Conservation (phyloP, 164 flowering plant genomes). For the Amborella trichopoda region DNA sequence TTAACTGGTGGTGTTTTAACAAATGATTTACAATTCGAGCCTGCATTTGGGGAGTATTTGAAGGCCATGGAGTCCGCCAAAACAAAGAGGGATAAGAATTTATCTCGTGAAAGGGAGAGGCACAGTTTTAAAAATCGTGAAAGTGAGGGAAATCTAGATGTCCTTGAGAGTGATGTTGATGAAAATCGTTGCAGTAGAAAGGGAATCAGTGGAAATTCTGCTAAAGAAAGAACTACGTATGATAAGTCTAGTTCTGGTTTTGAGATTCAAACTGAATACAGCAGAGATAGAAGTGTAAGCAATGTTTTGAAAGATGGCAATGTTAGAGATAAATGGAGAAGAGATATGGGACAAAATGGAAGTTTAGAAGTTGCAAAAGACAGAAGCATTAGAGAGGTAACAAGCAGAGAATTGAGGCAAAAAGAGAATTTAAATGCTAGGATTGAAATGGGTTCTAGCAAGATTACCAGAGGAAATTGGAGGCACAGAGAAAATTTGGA, state of each 20-base stretch:
- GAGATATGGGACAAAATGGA: too few species aligned
- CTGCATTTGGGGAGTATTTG: conserved; percentile 71
- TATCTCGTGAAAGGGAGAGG: not conserved
- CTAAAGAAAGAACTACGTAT: not conserved
- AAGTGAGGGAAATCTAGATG: not conserved
- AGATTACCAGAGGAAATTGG: too few species aligned
- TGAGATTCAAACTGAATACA: not conserved
- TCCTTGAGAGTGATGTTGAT: not conserved
- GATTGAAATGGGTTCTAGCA: too few species aligned
- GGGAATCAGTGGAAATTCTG: not conserved
- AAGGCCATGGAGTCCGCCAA: conserved; percentile 69
- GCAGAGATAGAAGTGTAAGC: too few species aligned
- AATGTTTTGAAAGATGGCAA: too few species aligned
- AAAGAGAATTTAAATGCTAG: too few species aligned
- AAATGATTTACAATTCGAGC: conserved; percentile 52
- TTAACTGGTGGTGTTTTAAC: too few species aligned
- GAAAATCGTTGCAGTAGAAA: not conserved
- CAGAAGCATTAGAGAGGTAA: too few species aligned
- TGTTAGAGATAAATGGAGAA: too few species aligned
- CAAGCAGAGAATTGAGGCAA: too few species aligned
- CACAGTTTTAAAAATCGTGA: not conserved
- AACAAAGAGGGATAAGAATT: conserved; percentile 17
- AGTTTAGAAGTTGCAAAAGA: too few species aligned
- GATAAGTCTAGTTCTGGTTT: not conserved
- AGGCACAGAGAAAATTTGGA: too few species aligned